Evolutionary conservation across 1,284 basidiomycete genomes (phyloP).

Genomic region (Leccinum cinnamomeum): DNA sequence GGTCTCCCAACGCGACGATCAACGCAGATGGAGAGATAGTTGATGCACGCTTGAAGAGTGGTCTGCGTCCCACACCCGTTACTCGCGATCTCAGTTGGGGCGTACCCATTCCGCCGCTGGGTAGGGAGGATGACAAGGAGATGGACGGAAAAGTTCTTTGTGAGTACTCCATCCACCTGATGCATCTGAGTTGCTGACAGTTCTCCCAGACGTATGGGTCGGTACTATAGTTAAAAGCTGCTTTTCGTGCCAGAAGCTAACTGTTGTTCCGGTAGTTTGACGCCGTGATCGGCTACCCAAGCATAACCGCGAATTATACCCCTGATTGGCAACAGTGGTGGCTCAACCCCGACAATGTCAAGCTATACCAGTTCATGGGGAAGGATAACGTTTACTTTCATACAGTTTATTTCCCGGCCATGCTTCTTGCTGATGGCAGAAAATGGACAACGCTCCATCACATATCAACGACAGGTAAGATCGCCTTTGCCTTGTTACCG

Average conservation of each 20-base stretch:
- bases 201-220: conserved; percentile 77
- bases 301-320: conserved; percentile 96
- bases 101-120: conserved; percentile 83
- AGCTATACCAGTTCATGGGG: conserved; percentile 98
- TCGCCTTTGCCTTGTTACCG: background rate
- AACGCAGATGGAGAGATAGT: conserved; percentile 86
- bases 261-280: conserved; percentile 69
- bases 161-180: conserved; percentile 43
- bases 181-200: conserved; percentile 5
- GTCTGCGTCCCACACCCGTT: conserved; percentile 87
- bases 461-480: conserved; percentile 88
- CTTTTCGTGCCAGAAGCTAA: conserved; percentile 11
- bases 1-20: conserved; percentile 92
- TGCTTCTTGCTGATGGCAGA: conserved; percentile 87
- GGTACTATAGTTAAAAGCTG: conserved; percentile 27
- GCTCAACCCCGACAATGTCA: conserved; percentile 91
- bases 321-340: conserved; percentile 97
- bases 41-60: conserved; percentile 87
- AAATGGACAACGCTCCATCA: conserved; percentile 95
- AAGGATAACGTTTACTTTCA: conserved; percentile 99
- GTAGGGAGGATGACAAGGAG: conserved; percentile 70
- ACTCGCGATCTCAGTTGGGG: conserved; percentile 98
- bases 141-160: conserved; percentile 97
- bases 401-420: conserved; percentile 92
- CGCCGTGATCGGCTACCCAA: conserved; percentile 96